Evolutionary conservation across 2,329 filamentous ascomycete species (phyloP).

Genomic region (Hypoxylon sp.): DNA sequence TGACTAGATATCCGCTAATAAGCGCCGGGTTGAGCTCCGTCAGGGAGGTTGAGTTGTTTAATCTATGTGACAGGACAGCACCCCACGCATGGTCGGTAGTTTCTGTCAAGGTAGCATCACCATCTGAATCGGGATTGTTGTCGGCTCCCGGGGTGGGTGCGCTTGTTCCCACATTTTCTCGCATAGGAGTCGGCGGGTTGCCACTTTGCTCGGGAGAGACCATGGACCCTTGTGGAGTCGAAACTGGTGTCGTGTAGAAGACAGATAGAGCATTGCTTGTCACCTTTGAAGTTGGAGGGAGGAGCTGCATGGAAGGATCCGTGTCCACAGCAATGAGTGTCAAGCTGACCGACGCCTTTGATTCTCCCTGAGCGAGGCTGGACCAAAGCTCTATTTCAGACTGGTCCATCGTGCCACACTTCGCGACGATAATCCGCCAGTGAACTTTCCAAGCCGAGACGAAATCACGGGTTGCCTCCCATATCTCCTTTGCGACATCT

Average conservation of each 20-base stretch:
- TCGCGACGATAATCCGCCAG: slow-evolving; percentile 80
- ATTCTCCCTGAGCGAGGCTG: slow-evolving; percentile 60
- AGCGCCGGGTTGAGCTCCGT: slow-evolving; percentile 65
- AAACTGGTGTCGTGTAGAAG: slow-evolving; percentile 70
- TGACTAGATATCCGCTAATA: slow-evolving; percentile 72
- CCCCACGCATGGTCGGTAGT: slow-evolving; percentile 80
- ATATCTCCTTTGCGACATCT: slow-evolving; percentile 77
- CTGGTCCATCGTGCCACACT: slow-evolving; percentile 72
- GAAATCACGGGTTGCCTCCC: slow-evolving; percentile 79
- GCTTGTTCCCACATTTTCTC: slow-evolving; percentile 46
- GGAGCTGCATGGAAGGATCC: slow-evolving; percentile 68
- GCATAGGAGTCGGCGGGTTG: slow-evolving; percentile 59
- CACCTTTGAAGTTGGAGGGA: slow-evolving; percentile 63
- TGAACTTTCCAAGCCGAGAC: slow-evolving; percentile 74
- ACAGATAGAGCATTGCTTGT: slow-evolving; percentile 54
- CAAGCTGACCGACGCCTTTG: slow-evolving; percentile 60
- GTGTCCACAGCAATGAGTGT: slow-evolving; percentile 72
- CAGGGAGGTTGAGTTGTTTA: slow-evolving; percentile 66
- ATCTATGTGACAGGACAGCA: slow-evolving; percentile 71
- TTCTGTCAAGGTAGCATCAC: slow-evolving; percentile 76
- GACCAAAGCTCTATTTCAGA: slow-evolving; percentile 71
- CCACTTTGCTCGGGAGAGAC: slow-evolving; percentile 68
- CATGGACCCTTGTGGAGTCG: slow-evolving; percentile 69
- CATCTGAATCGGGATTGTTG: slow-evolving; percentile 60
- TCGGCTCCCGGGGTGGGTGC: slow-evolving; percentile 57